A percentile compares a stretch with the other conserved stretches of the same genome.
Evolutionary conservation across 495 filamentous ascomycete species (phyloP).

Genomic region (Margaritispora aquatica): DNA sequence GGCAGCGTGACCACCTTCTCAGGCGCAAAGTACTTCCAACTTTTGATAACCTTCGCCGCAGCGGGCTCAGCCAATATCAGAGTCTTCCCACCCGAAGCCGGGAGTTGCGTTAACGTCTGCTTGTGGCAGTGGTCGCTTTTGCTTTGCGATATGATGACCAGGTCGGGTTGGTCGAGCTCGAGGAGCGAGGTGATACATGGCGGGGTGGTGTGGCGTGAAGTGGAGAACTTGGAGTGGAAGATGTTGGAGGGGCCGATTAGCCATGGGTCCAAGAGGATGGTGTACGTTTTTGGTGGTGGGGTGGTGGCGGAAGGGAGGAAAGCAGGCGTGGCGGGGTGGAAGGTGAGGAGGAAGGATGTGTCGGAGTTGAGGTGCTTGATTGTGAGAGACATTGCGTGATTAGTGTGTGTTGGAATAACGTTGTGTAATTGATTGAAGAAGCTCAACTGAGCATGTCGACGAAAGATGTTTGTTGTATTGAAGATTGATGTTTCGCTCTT

Average conservation of each 20-base stretch:
- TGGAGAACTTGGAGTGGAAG: conserved; percentile 55
- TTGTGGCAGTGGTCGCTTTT: conserved; percentile 68
- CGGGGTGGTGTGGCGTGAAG: conserved; percentile 43
- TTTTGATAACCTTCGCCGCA: conserved; percentile 52
- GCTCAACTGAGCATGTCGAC: not conserved
- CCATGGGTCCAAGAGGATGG: conserved; percentile 68
- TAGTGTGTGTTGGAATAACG: not conserved
- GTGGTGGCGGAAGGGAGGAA: conserved; percentile 33
- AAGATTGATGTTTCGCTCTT: not conserved
- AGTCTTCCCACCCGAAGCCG: conserved; percentile 41
- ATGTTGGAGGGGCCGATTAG: conserved; percentile 54
- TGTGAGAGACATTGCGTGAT: conserved; percentile 51
- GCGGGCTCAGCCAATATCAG: conserved; percentile 58
- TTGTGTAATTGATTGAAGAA: not conserved
- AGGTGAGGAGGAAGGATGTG: conserved; percentile 61
- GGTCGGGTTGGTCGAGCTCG: conserved; percentile 54
- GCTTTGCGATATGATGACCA: conserved; percentile 63
- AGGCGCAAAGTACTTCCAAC: conserved; percentile 60
- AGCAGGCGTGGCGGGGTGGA: conserved; percentile 50
- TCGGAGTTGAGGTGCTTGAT: conserved; percentile 65
- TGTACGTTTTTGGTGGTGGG: conserved; percentile 37
- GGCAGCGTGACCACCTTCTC: conserved; percentile 45
- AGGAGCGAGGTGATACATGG: conserved; percentile 52
- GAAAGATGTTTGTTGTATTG: not conserved
- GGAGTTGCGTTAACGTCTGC: conserved; percentile 57